These are phyloP conservation scores for Colletotrichum ledebouriae DNA, from an alignment of 2,329 filamentous ascomycete genomes.

Conservation along the genomic window DNA sequence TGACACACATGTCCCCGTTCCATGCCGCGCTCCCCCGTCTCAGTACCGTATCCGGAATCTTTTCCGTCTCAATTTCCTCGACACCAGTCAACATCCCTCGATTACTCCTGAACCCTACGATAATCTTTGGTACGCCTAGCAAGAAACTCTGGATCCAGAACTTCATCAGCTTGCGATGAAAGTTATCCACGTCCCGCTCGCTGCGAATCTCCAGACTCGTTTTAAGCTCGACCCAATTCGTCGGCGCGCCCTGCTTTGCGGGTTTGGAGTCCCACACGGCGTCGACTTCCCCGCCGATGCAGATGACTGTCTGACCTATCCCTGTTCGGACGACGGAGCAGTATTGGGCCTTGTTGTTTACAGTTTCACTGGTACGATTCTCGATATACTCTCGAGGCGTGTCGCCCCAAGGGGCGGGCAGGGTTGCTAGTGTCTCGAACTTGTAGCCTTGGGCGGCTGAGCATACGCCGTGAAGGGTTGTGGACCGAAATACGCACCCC, in stretches of 20 bases:
- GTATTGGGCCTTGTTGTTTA: slow-evolving; percentile 94
- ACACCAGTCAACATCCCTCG: slow-evolving; percentile 78
- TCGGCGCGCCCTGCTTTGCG: slow-evolving; percentile 70
- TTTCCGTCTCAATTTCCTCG: slow-evolving; percentile 84
- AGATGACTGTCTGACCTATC: slow-evolving; percentile 79
- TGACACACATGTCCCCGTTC: slow-evolving; percentile 95
- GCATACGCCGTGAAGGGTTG: slow-evolving; percentile 21
- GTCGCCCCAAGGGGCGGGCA: slow-evolving; percentile 81
- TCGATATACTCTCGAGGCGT: slow-evolving; percentile 84
- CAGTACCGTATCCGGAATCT: slow-evolving; percentile 82
- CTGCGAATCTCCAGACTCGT: slow-evolving; percentile 81
- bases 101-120: slow-evolving; percentile 87
- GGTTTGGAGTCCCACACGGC: slow-evolving; percentile 91
- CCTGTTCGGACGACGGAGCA: slow-evolving; percentile 94
- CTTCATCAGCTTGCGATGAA: slow-evolving; percentile 91
- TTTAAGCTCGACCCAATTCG: slow-evolving; percentile 96
- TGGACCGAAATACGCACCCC: slow-evolving; percentile 70
- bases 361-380: slow-evolving; percentile 74
- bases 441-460: slow-evolving; percentile 80
- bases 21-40: slow-evolving; percentile 76
- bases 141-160: slow-evolving; percentile 98
- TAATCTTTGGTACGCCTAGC: slow-evolving; percentile 90
- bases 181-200: slow-evolving; percentile 78
- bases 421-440: slow-evolving; percentile 87
- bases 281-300: slow-evolving; percentile 95